phyloP scores from a whole-genome alignment of 768 basidiomycete species.

The Pholiota microspora region DNA sequence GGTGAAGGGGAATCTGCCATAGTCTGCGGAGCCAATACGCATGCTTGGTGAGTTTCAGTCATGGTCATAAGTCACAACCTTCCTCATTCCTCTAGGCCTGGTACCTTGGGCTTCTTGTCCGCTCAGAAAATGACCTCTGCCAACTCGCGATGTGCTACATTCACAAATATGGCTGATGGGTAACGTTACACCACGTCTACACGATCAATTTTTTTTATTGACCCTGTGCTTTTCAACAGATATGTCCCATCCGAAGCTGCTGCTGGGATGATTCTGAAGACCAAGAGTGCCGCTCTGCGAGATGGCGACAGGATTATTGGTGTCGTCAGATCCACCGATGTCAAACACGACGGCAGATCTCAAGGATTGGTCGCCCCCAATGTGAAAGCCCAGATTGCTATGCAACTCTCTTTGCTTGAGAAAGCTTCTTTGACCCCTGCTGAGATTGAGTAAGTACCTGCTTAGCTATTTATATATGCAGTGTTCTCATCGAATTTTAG shows the following conservation, averaged over 20 bases:
- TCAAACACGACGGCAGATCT: conserved; percentile 32
- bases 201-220: not conserved
- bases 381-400: conserved; percentile 28
- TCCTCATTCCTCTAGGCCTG: conserved; percentile 22
- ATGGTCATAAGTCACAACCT: not conserved
- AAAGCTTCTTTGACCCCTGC: conserved; percentile 26
- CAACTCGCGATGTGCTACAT: conserved; percentile 33
- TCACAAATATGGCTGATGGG: conserved; percentile 33
- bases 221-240: conserved; percentile 14
- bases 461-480: not conserved
- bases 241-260: conserved; percentile 37
- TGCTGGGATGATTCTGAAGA: conserved; percentile 32
- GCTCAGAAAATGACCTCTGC: conserved; percentile 33
- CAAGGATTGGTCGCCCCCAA: conserved; percentile 35
- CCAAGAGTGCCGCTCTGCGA: conserved; percentile 29
- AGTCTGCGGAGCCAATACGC: conserved; percentile 31
- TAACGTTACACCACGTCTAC: conserved; percentile 8
- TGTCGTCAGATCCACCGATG: conserved; percentile 28
- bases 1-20: conserved; percentile 34
- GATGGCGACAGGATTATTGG: conserved; percentile 33
- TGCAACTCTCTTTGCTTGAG: conserved; percentile 28
- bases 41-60: conserved; percentile 24
- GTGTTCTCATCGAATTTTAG: conserved; percentile 15
- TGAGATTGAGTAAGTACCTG: conserved; percentile 31
- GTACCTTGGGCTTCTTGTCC: conserved; percentile 28